Base-by-base conservation (phyloP, 2,329 filamentous ascomycete genomes). In the Aspergillus quadrilineatus region DNA sequence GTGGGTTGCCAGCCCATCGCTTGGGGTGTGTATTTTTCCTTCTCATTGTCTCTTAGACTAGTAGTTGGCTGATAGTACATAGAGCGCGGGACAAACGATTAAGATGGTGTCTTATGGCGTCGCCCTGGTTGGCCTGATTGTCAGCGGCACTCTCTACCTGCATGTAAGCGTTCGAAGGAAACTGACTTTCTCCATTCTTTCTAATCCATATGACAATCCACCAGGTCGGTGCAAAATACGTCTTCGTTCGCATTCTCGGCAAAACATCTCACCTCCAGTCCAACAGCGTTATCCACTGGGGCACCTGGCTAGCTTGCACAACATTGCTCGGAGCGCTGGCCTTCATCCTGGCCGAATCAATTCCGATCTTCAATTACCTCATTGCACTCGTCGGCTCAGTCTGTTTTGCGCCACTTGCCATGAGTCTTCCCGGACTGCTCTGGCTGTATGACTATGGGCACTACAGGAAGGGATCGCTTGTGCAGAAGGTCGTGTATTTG, bases 51-150 rank as follows among this genome's bases (percentile, higher is more conserved):
- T 2, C 7, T 15, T 8, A 46, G 6, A 6, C 36, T 28, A 10
- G 9, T 8, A 41, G 26, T 41, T 28, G 14, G 15, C 7, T 34
- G 7, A 34, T 45, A 22, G 22, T 22, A 22, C 22, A 22, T 53
- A 53, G 14, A 84, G 79, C 37, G 85, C 85, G 0, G 85, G 85
- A 9, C 73, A 75, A 3, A 79, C 76, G 0, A 74, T 87, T 61
- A 86, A 87, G 72, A 85, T 83, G 67, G 77, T 87, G 0, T 72
- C 82, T 0, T 88, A 87, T 62, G 85, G 84, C 2, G 75, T 87
- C 45, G 85, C 78, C 2, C 66, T 86, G 9, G 72, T 80, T 4
- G 82, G 82, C 1, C 73, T 87, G 3, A 70, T 82, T 29, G 78
- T 86, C 42, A 78, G 76, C 50, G 76, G 73, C 1, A 74, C 73